Evolutionary conservation across 1,284 basidiomycete genomes (phyloP), one percentile per base, ranked within the genome.

Genomic region (Grifola frondosa): DNA sequence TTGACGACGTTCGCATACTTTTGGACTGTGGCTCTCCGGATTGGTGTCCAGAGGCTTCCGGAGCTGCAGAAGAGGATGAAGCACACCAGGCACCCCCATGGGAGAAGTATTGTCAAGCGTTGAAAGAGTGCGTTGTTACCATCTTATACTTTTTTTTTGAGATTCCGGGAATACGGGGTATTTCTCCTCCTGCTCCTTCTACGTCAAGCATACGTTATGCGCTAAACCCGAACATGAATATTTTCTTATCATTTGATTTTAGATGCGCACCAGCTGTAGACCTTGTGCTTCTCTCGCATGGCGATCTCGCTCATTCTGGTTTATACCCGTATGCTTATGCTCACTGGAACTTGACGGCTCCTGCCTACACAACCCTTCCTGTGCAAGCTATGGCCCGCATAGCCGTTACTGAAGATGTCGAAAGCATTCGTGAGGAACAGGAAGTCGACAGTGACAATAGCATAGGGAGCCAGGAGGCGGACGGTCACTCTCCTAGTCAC

Each of bases 321-420:
- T 73, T 99, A 15, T 97, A 92, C 62, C 82, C 95, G 6, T 97
- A 92, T 63, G 94, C 95, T 1, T 78, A 91, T 57, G 79, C 94
- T 5, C 77, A 82, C 58, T 94, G 93, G 82, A 88, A 87, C 15
- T 75, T 99, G 29, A 86, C 80, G 39, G 95, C 94, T 30, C 93
- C 93, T 8, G 84, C 93, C n/a, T 99, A 98, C 64, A 89, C 91
- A 0, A 97, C 96, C 1, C 79, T 99, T 35, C 96, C 97, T 17
- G 93, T 97, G 0, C 92, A 97, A 54, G 93, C 95, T 43, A 97
- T 96, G 89, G 96, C 91, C 3, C 79, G 92, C 24, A 89, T 97
- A 35, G 91, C 92, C 21, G 84, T 85, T 5, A 77, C 85, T 2
- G 88, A 95, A 60, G 91, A 95, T 52, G 75, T 85, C 0, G 89